Conservation (phyloP, 768 basidiomycete genomes). For the Lactarius evosmus region DNA sequence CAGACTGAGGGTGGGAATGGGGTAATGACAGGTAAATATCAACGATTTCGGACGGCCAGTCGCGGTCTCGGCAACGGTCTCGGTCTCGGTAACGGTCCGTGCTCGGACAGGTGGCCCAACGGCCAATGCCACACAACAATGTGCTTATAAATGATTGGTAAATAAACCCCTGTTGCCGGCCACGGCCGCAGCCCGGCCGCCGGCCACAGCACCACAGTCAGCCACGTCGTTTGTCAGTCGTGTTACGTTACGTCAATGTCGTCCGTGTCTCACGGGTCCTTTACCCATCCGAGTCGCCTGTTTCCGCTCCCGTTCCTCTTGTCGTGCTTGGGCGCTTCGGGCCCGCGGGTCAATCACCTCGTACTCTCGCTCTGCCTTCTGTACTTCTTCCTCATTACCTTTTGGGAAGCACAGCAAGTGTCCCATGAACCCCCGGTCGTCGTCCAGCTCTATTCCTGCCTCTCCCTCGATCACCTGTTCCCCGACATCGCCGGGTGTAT, state of each 20-base stretch:
- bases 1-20: neutral
- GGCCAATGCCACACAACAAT: neutral
- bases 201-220: neutral
- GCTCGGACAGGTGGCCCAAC: neutral
- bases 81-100: neutral
- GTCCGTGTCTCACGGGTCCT: constrained; percentile 23
- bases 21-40: neutral
- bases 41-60: constrained; percentile 1
- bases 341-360: constrained; percentile 86
- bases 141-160: neutral
- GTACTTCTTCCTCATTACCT: constrained; percentile 69
- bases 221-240: neutral
- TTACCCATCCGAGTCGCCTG: constrained; percentile 30
- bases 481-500: constrained; percentile 26
- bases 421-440: constrained; percentile 69
- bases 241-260: constrained; percentile 27
- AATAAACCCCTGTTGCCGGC: no score
- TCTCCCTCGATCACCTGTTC: constrained; percentile 40
- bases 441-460: constrained; percentile 68
- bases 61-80: neutral
- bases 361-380: constrained; percentile 79
- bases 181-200: neutral
- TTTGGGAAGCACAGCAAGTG: constrained; percentile 77
- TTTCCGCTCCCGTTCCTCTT: constrained; percentile 74
- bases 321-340: constrained; percentile 66